Base-by-base conservation (phyloP, 768 basidiomycete species). In the Infundibulicybe gibba region DNA sequence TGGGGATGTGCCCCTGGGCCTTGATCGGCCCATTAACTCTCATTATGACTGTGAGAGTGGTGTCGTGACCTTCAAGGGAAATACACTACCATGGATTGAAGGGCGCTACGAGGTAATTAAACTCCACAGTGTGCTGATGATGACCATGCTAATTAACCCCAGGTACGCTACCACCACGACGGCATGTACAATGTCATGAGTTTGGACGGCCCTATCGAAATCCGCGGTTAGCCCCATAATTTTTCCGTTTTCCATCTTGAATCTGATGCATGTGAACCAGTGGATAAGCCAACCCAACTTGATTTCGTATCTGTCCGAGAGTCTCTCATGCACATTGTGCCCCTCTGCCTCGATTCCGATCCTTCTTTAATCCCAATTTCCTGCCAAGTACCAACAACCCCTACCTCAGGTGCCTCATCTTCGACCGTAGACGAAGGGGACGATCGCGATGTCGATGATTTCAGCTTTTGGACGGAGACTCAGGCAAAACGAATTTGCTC, bases 101-200 rank as follows among this genome's bases (percentile, higher is more conserved):
- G 97, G 95, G 6, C 68, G 68, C 43, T 99, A 97, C 61, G 97
- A 99, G 74, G 83, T 91, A 55, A 67, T 30, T 33, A 25, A 32
- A 20, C 21, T 14, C 34, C 9, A 33, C 32, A 21, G 15, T 10
- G 15, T 32, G 37, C 20, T 14, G 44, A 17, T 25, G 12, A 15
- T 12, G 11, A 30, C 11, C 16, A 19, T 3, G 14, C 1, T 14
- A 19, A 9, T n/a, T 3, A 13, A 17, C 46, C 32, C 11, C 44
- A 89, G 87, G 72, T 87, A 49, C 84, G 92, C 3, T 94, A 94
- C 61, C 97, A 99, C 58, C 94, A 97, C 59, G 92, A 97, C 63
- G 94, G 93, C 41, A 97, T 94, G 64, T 90, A 99, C 67, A 97
- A 94, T 64, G 97, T 98, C 47, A 87, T 98, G 80, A 80, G 83